Evolutionary conservation across 169 alveolate species (phyloP).

Genomic region (Eimeria falciformis): DNA sequence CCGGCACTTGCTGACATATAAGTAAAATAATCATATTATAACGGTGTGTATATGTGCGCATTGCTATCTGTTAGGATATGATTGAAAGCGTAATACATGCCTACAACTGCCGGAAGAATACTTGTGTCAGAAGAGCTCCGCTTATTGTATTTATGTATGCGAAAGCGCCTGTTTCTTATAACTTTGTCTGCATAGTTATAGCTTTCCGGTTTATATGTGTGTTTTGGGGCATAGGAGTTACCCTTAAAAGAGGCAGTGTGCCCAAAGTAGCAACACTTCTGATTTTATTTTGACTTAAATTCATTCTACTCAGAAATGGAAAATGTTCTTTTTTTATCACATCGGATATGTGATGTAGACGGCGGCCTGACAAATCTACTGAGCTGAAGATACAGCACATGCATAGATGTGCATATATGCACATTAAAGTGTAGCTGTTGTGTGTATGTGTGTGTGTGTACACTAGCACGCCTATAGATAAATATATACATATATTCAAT

Average conservation of each 20-base stretch:
- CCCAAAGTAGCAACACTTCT: conserved; percentile 54
- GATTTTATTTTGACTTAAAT: conserved; percentile 45
- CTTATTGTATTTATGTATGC: not conserved
- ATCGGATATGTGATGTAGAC: conserved; percentile 62
- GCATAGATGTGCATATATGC: not conserved
- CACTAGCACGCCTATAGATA: too few species aligned
- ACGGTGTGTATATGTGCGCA: too few species aligned
- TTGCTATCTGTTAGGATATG: too few species aligned
- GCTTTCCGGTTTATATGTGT: not conserved
- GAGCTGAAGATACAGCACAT: conserved; percentile 22
- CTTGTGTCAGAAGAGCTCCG: not conserved
- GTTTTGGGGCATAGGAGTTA: not conserved
- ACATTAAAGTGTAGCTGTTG: not conserved
- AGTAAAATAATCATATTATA: too few species aligned
- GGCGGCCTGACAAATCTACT: conserved; percentile 57
- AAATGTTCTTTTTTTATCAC: conserved; percentile 55
- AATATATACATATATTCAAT: too few species aligned
- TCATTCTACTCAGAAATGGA: conserved; percentile 40
- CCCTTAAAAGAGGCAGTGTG: conserved; percentile 53
- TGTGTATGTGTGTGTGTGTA: too few species aligned
- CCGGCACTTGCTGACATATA: too few species aligned
- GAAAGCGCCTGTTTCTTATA: too few species aligned
- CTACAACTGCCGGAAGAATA: too few species aligned
- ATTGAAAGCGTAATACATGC: too few species aligned
- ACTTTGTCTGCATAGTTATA: too few species aligned